Conservation (phyloP, 2,329 filamentous ascomycete genomes). For the Ascochyta viciae-villosae region DNA sequence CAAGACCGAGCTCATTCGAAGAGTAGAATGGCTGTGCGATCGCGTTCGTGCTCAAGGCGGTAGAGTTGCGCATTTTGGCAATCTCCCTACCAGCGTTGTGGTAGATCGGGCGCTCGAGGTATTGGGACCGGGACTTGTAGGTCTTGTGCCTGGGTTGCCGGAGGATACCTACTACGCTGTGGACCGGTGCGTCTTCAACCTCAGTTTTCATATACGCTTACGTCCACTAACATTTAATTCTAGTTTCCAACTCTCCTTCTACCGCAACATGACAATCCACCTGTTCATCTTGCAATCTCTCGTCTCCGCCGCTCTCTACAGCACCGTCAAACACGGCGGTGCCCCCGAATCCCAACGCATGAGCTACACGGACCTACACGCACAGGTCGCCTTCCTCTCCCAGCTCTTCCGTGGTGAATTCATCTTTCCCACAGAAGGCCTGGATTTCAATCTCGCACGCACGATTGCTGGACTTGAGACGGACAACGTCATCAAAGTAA, state of each 20-base stretch:
- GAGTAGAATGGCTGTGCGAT: constrained; percentile 88
- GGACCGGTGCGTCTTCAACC: constrained; percentile 63
- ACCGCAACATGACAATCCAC: constrained; percentile 99
- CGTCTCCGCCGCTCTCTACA: constrained; percentile 90
- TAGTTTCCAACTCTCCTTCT: constrained; percentile 92
- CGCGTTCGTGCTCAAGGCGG: constrained; percentile 86
- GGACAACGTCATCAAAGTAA: constrained; percentile 77
- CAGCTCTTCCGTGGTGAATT: constrained; percentile 94
- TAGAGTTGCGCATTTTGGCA: constrained; percentile 90
- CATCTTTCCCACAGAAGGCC: constrained; percentile 89
- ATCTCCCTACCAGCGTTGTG: constrained; percentile 77
- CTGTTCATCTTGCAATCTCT: constrained; percentile 94
- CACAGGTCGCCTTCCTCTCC: constrained; percentile 88
- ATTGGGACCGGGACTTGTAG: constrained; percentile 86
- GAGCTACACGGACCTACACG: constrained; percentile 72
- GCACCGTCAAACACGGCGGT: constrained; percentile 87
- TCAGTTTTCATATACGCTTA: constrained; percentile 12
- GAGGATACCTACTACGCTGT: constrained; percentile 96
- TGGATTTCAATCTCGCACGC: constrained; percentile 79
- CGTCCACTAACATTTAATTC: not conserved
- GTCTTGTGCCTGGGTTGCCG: constrained; percentile 76
- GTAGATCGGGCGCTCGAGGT: constrained; percentile 91
- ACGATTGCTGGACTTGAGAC: constrained; percentile 79
- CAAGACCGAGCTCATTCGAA: constrained; percentile 80
- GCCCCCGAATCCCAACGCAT: constrained; percentile 82